Percentiles rank a stretch among this genome's conserved stretches.
Conservation (phyloP, 768 basidiomycete species). For the Glaciozyma antarctica region DNA sequence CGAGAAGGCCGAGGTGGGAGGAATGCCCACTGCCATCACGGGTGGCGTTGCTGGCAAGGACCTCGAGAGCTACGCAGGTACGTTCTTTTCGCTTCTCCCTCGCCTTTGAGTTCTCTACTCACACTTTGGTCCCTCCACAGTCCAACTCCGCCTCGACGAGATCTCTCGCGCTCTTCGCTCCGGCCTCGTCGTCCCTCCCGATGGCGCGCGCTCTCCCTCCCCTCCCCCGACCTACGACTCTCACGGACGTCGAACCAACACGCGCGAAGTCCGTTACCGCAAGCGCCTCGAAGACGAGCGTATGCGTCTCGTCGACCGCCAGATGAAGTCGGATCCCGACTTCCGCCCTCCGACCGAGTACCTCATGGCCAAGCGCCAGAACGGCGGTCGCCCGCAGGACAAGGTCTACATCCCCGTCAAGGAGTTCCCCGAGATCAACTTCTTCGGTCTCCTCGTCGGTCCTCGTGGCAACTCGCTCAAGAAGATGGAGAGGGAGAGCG, state of each 20-base stretch:
- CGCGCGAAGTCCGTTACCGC: constrained; percentile 93
- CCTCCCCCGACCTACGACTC: constrained; percentile 96
- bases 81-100: background rate
- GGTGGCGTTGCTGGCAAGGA: constrained; percentile 85
- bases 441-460: constrained; percentile 94
- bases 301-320: constrained; percentile 82
- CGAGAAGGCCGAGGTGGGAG: constrained; percentile 69
- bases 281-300: constrained; percentile 50
- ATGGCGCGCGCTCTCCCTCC: constrained; percentile 86
- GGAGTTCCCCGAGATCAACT: constrained; percentile 99
- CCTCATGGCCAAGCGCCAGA: constrained; percentile 72
- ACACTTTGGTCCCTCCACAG: background rate
- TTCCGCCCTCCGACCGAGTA: constrained; percentile 97
- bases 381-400: constrained; percentile 78
- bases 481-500: constrained; percentile 97
- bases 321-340: constrained; percentile 95
- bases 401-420: constrained; percentile 99
- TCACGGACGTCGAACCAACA: constrained; percentile 96
- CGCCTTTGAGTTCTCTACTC: no score
- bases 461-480: constrained; percentile 98
- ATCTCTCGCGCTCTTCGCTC: constrained; percentile 88
- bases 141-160: constrained; percentile 89
- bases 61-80: constrained; percentile 86
- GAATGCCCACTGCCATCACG: constrained; percentile 85
- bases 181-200: constrained; percentile 92